phyloP scores from a whole-genome alignment of 2,329 filamentous ascomycete genomes.

The Pochonia chlamydosporia region DNA sequence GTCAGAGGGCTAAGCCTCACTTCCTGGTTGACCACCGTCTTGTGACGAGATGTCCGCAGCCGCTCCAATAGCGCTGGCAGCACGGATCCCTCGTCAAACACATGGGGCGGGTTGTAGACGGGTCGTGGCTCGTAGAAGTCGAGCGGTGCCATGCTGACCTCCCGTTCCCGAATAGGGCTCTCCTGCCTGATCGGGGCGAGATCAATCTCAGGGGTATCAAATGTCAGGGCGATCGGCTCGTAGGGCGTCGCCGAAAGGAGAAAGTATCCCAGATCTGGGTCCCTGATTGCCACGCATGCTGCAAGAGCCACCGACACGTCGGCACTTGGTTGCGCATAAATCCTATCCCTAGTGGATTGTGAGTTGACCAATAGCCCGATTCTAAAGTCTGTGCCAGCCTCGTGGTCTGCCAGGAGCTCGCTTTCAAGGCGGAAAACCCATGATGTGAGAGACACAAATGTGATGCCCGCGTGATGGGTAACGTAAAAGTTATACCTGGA shows the following conservation, averaged over 20 bases:
- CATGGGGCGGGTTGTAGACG: conserved; percentile 57
- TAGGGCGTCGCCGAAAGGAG: conserved; percentile 54
- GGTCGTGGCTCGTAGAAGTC: conserved; percentile 59
- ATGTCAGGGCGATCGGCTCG: conserved; percentile 52
- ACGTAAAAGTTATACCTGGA: conserved; percentile 60
- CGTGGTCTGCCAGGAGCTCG: conserved; percentile 50
- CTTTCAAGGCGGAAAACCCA: conserved; percentile 61
- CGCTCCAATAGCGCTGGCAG: conserved; percentile 51
- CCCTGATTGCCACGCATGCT: conserved; percentile 47
- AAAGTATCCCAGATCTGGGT: conserved; percentile 60
- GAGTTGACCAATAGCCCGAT: conserved; percentile 55
- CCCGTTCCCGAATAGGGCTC: conserved; percentile 36
- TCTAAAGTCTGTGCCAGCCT: conserved; percentile 55
- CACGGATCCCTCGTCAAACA: conserved; percentile 51
- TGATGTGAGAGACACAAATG: conserved; percentile 51
- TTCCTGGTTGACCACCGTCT: conserved; percentile 58
- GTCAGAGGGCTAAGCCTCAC: conserved; percentile 66
- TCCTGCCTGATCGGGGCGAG: conserved; percentile 36
- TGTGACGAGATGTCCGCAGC: conserved; percentile 54
- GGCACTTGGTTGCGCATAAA: conserved; percentile 48
- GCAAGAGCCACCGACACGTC: conserved; percentile 44
- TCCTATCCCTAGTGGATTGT: conserved; percentile 50
- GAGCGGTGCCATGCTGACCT: conserved; percentile 37
- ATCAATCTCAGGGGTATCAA: conserved; percentile 52
- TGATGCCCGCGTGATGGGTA: conserved; percentile 55